Evolutionary conservation across 1,284 basidiomycete species (phyloP).

Genomic region (Melampsora americana): DNA sequence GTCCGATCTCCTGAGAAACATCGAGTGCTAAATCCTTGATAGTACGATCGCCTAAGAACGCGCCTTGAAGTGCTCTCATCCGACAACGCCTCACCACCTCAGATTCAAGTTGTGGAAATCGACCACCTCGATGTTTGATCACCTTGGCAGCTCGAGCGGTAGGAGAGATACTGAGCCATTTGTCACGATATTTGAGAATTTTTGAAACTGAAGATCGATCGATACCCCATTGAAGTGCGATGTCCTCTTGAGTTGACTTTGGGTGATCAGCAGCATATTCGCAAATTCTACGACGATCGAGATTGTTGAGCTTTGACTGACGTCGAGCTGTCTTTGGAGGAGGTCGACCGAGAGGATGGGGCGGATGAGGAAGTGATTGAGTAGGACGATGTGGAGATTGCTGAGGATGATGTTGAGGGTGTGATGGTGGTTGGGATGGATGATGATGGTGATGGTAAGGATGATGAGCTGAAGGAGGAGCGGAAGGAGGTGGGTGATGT

Average conservation of each 20-base stretch:
- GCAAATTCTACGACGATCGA: slow-evolving; percentile 74
- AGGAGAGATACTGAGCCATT: slow-evolving; percentile 70
- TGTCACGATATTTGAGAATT: slow-evolving; percentile 76
- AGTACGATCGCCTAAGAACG: slow-evolving; percentile 65
- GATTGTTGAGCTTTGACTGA: slow-evolving; percentile 70
- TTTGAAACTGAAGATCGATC: slow-evolving; percentile 91
- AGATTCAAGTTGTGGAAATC: slow-evolving; percentile 70
- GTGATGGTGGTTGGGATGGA: slow-evolving; percentile 89
- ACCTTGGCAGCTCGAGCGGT: slow-evolving; percentile 61
- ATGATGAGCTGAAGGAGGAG: slow-evolving; percentile 52
- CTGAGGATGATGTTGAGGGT: slow-evolving; percentile 79
- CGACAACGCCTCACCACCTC: slow-evolving; percentile 65
- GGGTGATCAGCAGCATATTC: slow-evolving; percentile 63
- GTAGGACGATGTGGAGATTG: slow-evolving; percentile 58
- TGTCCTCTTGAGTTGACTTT: slow-evolving; percentile 65
- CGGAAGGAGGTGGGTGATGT: slow-evolving; percentile 44
- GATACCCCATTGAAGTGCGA: slow-evolving; percentile 70
- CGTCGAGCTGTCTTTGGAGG: slow-evolving; percentile 64
- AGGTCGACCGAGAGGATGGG: slow-evolving; percentile 76
- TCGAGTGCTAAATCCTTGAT: slow-evolving; percentile 70
- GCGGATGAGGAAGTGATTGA: slow-evolving; percentile 67
- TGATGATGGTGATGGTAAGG: slow-evolving; percentile 62
- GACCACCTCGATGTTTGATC: slow-evolving; percentile 62
- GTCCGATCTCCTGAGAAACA: slow-evolving; percentile 62
- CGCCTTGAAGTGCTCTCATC: slow-evolving; percentile 60